These are phyloP conservation scores for Fusarium haematococcum DNA, from an alignment of 2,329 filamentous ascomycete species.

Conservation along the genomic window DNA sequence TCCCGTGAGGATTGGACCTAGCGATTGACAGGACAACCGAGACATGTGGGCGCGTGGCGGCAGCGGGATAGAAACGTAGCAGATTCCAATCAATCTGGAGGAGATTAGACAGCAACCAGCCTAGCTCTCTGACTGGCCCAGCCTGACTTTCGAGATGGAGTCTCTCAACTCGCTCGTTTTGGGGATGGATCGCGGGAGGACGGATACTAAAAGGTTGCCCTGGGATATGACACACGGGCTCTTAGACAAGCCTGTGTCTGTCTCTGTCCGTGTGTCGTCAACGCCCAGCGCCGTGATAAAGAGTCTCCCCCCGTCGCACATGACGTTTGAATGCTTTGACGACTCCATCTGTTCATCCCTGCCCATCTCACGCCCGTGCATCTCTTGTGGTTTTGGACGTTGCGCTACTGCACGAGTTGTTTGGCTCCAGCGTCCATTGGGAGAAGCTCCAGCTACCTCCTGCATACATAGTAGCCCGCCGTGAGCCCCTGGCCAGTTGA, in stretches of 20 bases:
- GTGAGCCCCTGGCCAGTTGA: slow-evolving; percentile 1
- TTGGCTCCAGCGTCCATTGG: background rate
- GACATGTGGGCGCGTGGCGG: slow-evolving; percentile 4
- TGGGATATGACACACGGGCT: slow-evolving; percentile 35
- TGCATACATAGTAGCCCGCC: background rate
- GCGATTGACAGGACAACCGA: slow-evolving; percentile 16
- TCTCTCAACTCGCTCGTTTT: slow-evolving; percentile 12
- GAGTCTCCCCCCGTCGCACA: background rate
- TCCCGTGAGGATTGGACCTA: slow-evolving; percentile 4
- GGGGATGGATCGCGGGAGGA: slow-evolving; percentile 10
- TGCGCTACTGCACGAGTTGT: slow-evolving; percentile 7
- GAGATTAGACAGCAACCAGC: slow-evolving; percentile 30
- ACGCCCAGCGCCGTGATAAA: slow-evolving; percentile 18
- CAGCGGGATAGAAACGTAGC: background rate
- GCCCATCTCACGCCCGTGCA: slow-evolving; percentile 3
- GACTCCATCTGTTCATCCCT: slow-evolving; percentile 19
- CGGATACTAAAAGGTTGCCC: slow-evolving; percentile 35
- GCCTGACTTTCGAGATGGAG: background rate
- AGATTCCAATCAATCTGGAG: slow-evolving; percentile 43
- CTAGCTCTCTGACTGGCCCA: background rate
- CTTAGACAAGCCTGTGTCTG: background rate
- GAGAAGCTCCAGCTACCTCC: background rate
- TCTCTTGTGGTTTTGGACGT: slow-evolving; percentile 5
- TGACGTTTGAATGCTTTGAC: background rate
- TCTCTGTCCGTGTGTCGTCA: background rate